Conservation (phyloP, 2,329 filamentous ascomycete species). For the Aspergillus fischeri region DNA sequence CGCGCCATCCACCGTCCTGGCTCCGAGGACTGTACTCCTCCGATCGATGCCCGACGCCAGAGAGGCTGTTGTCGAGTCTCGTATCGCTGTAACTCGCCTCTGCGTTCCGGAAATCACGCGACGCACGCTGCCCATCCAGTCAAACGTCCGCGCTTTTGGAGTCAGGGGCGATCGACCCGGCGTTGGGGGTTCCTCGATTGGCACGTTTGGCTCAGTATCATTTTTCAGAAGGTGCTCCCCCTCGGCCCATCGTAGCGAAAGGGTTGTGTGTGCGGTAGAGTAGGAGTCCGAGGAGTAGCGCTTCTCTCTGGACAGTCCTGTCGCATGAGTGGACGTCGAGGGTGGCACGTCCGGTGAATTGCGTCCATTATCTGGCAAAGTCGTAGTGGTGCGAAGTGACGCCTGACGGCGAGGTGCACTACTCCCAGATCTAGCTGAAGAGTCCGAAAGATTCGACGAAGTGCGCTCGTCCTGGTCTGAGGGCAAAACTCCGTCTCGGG, state of each 20-base stretch:
- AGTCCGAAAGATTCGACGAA: conserved; percentile 53
- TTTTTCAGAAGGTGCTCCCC: conserved; percentile 50
- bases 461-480: conserved; percentile 54
- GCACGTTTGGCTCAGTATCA: conserved; percentile 24
- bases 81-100: conserved; percentile 20
- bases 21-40: conserved; percentile 18
- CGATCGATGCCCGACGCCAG: conserved; percentile 28
- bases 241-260: conserved; percentile 49
- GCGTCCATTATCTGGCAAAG: conserved; percentile 20
- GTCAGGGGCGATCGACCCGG: conserved; percentile 15
- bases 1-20: conserved; percentile 6
- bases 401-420: conserved; percentile 15
- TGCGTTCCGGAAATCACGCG: conserved; percentile 54
- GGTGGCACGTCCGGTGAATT: conserved; percentile 23
- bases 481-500: conserved; percentile 36
- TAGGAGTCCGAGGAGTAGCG: conserved; percentile 47
- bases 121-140: conserved; percentile 66
- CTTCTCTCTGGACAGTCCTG: conserved; percentile 30
- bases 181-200: conserved; percentile 22
- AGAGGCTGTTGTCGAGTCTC: conserved; percentile 14
- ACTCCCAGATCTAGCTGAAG: conserved; percentile 27
- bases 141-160: conserved; percentile 50
- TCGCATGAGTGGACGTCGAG: conserved; percentile 15
- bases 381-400: conserved; percentile 19
- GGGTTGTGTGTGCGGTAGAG: conserved; percentile 47